Percentiles rank a stretch among this genome's conserved stretches.
phyloP scores from a whole-genome alignment of 345 rosid genomes.

The Eucalyptus urophylla region DNA sequence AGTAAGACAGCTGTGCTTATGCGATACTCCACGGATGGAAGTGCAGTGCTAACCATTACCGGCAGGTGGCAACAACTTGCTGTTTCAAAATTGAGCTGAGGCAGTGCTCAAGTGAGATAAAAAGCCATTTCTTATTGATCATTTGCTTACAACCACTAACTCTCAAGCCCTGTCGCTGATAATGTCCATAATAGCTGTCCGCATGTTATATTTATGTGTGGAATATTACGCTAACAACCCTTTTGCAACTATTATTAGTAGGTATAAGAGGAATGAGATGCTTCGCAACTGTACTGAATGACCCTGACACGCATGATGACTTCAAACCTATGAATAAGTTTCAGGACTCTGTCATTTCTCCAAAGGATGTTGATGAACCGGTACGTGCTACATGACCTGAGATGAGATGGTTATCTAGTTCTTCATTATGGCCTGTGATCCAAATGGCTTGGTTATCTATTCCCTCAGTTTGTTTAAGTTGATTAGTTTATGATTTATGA shows the following conservation, averaged over 20 bases:
- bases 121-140: not conserved
- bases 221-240: not conserved
- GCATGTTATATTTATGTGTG: too few relatives aligned
- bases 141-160: not conserved
- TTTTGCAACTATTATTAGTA: not conserved
- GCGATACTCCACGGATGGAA: not conserved
- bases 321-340: conserved; percentile 56
- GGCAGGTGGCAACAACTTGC: not conserved
- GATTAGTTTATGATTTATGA: conserved; percentile 36
- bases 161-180: not conserved
- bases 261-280: conserved; percentile 41
- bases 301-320: conserved; percentile 86
- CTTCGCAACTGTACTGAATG: conserved; percentile 42
- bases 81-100: not conserved
- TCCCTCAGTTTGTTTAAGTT: not conserved
- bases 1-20: not conserved
- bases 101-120: not conserved
- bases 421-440: not conserved
- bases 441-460: not conserved
- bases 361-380: conserved; percentile 40
- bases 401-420: not conserved
- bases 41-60: not conserved
- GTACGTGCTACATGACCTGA: conserved; percentile 5
- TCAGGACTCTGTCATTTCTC: conserved; percentile 19
- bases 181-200: too few relatives aligned